phyloP scores from a whole-genome alignment of 1,284 basidiomycete genomes.

The Microbotryomycetes sp. region DNA sequence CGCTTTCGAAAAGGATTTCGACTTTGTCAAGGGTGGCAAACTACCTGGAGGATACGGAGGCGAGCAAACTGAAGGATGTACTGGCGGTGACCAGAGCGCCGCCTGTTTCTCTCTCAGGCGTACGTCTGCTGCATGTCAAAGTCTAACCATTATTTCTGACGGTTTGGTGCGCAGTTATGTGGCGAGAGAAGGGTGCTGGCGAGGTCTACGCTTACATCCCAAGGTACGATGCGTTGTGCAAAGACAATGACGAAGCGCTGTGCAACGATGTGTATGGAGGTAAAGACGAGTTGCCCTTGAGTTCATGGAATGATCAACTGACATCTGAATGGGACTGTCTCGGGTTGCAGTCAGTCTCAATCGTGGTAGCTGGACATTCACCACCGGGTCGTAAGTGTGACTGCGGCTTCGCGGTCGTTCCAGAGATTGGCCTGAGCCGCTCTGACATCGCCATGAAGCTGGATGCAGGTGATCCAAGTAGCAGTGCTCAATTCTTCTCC shows the following conservation, averaged over 20 bases:
- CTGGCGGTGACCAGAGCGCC: conserved; percentile 33
- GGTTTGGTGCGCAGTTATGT: conserved; percentile 28
- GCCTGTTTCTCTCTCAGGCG: conserved; percentile 37
- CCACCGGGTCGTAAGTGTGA: neutral
- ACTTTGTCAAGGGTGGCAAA: conserved; percentile 41
- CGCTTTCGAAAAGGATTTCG: conserved; percentile 39
- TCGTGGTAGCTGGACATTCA: neutral
- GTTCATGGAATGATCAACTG: too few relatives aligned
- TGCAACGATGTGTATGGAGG: conserved; percentile 41
- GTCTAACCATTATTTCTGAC: neutral
- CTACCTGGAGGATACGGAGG: conserved; percentile 41
- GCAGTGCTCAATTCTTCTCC: neutral
- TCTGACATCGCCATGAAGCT: neutral
- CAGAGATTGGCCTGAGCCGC: neutral
- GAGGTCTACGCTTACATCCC: conserved; percentile 52
- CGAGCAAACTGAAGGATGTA: conserved; percentile 32
- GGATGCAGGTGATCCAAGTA: neutral
- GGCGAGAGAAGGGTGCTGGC: conserved; percentile 32
- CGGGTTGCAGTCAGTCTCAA: neutral
- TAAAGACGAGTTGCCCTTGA: neutral
- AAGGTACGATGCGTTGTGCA: conserved; percentile 42
- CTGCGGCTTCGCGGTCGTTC: too few relatives aligned
- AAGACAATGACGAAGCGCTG: conserved; percentile 44
- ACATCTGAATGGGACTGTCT: too few relatives aligned
- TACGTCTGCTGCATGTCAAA: conserved; percentile 6